A percentile compares a stretch with the other conserved stretches of the same genome.
These are phyloP conservation scores for Pichia cactophila DNA, from an alignment of 1,139 yeast genomes.

Conservation along the genomic window DNA sequence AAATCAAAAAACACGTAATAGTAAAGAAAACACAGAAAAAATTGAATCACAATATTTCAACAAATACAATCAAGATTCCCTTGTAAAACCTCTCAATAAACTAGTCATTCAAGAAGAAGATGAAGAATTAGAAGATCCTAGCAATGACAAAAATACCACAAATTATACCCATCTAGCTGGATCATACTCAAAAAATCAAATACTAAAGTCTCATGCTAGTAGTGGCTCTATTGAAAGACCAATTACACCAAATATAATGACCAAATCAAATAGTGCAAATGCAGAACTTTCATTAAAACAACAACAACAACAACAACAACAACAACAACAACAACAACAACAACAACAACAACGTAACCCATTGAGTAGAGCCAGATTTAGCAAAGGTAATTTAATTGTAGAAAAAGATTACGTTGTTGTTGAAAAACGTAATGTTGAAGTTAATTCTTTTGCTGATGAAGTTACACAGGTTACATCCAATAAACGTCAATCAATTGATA, in stretches of 20 bases:
- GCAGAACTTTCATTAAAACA: constrained; percentile 30
- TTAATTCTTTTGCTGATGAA: constrained; percentile 91
- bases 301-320: not conserved
- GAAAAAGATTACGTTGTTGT: constrained; percentile 90
- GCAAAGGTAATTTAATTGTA: constrained; percentile 8
- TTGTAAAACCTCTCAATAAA: constrained; percentile 13
- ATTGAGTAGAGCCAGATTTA: not conserved
- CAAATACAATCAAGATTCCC: constrained; percentile 1
- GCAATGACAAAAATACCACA: not conserved
- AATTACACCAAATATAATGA: not conserved
- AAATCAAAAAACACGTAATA: not conserved
- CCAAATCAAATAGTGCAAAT: constrained; percentile 31
- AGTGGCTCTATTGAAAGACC: constrained; percentile 1
- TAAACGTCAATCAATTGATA: not conserved
- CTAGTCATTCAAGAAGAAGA: constrained; percentile 13
- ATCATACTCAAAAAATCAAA: not conserved
- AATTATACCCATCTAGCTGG: not conserved
- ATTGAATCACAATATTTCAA: constrained; percentile 3
- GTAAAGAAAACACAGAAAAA: constrained; percentile 1
- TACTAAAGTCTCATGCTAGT: constrained; percentile 4
- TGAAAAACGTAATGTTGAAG: constrained; percentile 90
- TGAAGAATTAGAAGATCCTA: constrained; percentile 7
- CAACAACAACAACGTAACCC: not conserved
- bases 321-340: constrained; percentile 8
- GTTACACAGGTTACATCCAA: constrained; percentile 45